Evolutionary conservation across 352 stramenopile species (phyloP).

Genomic region (Paralagenidium karlingii): DNA sequence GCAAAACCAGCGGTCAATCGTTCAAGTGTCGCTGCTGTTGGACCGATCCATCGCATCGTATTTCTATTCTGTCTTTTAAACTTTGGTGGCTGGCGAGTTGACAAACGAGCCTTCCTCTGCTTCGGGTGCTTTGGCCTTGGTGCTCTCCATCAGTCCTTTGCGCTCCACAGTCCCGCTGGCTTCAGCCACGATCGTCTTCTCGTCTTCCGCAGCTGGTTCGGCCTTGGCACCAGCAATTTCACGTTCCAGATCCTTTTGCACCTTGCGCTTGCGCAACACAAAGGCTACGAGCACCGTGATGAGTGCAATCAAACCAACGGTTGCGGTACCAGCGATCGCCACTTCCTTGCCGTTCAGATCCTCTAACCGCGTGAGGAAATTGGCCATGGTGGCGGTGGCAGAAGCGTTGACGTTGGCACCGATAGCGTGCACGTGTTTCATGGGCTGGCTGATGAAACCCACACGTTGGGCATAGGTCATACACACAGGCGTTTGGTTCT

Average conservation of each 20-base stretch:
- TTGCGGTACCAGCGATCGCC: constrained; percentile 44
- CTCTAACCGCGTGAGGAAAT: constrained; percentile 55
- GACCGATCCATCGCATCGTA: no score
- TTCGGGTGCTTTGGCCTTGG: constrained; percentile 47
- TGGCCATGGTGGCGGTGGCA: constrained; percentile 16
- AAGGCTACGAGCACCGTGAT: constrained; percentile 60
- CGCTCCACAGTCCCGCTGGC: constrained; percentile 32
- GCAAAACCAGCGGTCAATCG: no score
- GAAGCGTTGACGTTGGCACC: constrained; percentile 29
- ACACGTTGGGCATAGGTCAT: constrained; percentile 69
- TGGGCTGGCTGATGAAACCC: constrained; percentile 68
- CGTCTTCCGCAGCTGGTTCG: constrained; percentile 43
- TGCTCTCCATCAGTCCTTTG: constrained; percentile 55
- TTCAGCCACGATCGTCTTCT: constrained; percentile 33
- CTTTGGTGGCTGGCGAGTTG: constrained; percentile 69
- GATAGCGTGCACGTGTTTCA: constrained; percentile 73
- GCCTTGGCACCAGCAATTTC: constrained; percentile 74
- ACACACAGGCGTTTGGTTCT: constrained; percentile 69
- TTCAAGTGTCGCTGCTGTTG: no score
- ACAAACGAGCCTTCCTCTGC: constrained; percentile 63
- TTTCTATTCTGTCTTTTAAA: no score
- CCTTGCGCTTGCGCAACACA: constrained; percentile 63
- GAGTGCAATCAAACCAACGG: constrained; percentile 41
- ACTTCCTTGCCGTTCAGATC: constrained; percentile 52
- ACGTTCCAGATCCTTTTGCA: constrained; percentile 62